Conservation (phyloP, 1,139 yeast genomes). For the Blastobotrys aristatus region DNA sequence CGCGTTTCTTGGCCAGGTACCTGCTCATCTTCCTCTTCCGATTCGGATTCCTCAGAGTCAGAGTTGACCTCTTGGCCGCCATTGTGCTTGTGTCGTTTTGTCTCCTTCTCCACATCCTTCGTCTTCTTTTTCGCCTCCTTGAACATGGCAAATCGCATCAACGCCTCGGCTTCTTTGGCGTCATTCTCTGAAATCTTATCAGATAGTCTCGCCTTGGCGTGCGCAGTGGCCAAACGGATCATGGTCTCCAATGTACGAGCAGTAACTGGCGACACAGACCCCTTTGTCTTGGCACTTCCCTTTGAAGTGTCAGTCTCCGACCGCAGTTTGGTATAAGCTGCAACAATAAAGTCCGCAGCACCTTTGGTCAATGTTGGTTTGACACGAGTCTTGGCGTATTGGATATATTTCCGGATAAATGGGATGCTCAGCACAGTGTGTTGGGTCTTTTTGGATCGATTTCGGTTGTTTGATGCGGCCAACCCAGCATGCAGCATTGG, state of each 20-base stretch:
- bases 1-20: conserved; percentile 15
- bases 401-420: conserved; percentile 85
- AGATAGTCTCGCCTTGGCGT: conserved; percentile 88
- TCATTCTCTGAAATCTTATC: conserved; percentile 69
- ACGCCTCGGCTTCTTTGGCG: conserved; percentile 80
- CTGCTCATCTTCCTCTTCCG: conserved; percentile 26
- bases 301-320: conserved; percentile 78
- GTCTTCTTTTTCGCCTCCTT: conserved; percentile 44
- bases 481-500: conserved; percentile 82
- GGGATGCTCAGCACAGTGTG: conserved; percentile 71
- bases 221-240: conserved; percentile 94
- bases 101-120: no score
- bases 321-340: conserved; percentile 73
- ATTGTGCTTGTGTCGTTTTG: no score
- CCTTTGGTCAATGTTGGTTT: conserved; percentile 73
- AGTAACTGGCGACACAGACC: conserved; percentile 71
- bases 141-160: conserved; percentile 80
- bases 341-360: conserved; percentile 79
- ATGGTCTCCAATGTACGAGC: conserved; percentile 97
- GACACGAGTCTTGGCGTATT: conserved; percentile 87
- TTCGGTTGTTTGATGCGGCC: conserved; percentile 25
- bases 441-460: conserved; percentile 27
- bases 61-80: conserved; percentile 26
- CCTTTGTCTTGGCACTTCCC: not conserved
- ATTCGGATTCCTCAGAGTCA: not conserved